phyloP scores from a whole-genome alignment of 1,284 basidiomycete genomes.

The Trichosporon sp. region DNA sequence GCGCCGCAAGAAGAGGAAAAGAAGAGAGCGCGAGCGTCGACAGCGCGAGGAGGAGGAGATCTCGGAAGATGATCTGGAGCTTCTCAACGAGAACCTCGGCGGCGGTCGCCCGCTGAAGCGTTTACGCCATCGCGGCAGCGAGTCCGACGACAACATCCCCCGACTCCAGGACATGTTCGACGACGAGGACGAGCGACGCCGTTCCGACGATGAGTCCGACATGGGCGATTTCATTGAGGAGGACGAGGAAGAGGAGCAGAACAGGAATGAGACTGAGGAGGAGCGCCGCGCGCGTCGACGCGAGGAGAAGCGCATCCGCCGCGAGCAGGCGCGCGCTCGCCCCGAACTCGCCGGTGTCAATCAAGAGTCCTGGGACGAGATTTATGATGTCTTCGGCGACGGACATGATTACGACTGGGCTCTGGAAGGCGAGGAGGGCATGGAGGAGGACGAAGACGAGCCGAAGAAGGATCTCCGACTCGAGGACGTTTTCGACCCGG shows the following conservation, averaged over 20 bases:
- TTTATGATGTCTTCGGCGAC: conserved; percentile 95
- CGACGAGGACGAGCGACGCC: conserved; percentile 48
- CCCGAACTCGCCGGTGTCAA: conserved; percentile 85
- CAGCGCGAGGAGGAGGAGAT: conserved; percentile 59
- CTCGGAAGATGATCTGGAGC: conserved; percentile 86
- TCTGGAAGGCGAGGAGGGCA: conserved; percentile 67
- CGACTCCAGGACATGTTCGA: conserved; percentile 53
- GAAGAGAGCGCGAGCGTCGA: conserved; percentile 41
- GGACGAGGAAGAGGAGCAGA: conserved; percentile 63
- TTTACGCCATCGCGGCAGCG: conserved; percentile 44
- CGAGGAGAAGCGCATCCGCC: conserved; percentile 66
- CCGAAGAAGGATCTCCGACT: conserved; percentile 77
- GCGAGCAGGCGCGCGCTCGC: conserved; percentile 68
- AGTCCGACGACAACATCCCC: conserved; percentile 56
- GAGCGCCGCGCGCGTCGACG: conserved; percentile 72
- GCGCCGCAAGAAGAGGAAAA: conserved; percentile 44
- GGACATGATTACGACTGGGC: conserved; percentile 98
- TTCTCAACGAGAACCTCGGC: conserved; percentile 93
- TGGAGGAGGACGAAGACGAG: conserved; percentile 65
- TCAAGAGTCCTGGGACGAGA: conserved; percentile 92
- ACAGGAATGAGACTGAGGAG: conserved; percentile 71
- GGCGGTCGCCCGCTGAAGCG: conserved; percentile 46
- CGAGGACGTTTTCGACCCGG: conserved; percentile 96
- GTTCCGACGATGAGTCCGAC: conserved; percentile 59
- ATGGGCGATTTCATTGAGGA: conserved; percentile 91